Conservation (phyloP, 495 filamentous ascomycete species). For the Penicillium bovifimosum region DNA sequence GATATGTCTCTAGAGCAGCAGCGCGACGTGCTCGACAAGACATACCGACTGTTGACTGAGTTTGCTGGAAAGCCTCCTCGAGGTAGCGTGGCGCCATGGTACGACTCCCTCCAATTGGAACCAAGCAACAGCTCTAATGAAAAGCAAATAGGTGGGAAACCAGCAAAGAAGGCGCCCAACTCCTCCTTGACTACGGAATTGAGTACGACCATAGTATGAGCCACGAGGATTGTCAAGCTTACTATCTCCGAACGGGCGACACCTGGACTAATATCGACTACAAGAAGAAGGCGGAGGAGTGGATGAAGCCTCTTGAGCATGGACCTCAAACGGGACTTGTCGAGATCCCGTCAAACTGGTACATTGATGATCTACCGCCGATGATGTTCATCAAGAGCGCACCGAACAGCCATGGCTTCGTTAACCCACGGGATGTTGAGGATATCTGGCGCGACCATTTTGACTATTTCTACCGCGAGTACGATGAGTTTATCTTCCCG, state of each 20-base stretch:
- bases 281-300: constrained; percentile 50
- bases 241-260: constrained; percentile 56
- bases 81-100: constrained; percentile 57
- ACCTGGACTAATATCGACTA: constrained; percentile 58
- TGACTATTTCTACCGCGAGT: constrained; percentile 62
- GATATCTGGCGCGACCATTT: constrained; percentile 59
- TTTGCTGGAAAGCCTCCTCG: constrained; percentile 71
- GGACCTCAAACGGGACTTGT: constrained; percentile 51
- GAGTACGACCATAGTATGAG: constrained; percentile 65
- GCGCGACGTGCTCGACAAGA: constrained; percentile 70
- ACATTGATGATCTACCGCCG: constrained; percentile 57
- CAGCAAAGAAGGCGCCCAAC: constrained; percentile 56
- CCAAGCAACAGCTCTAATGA: background rate
- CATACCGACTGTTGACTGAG: constrained; percentile 62
- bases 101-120: background rate
- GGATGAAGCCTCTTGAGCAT: constrained; percentile 59
- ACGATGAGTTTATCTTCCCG: constrained; percentile 64
- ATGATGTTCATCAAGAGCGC: constrained; percentile 60
- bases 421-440: constrained; percentile 52
- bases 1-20: constrained; percentile 76
- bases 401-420: constrained; percentile 54
- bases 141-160: constrained; percentile 51
- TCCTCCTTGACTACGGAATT: constrained; percentile 63
- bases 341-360: constrained; percentile 64
- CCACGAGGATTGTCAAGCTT: constrained; percentile 61